A percentile compares a stretch with the other conserved stretches of the same genome.
These are phyloP conservation scores for Aureobasidium sp. DNA, from an alignment of 2,329 filamentous ascomycete species.

Conservation along the genomic window DNA sequence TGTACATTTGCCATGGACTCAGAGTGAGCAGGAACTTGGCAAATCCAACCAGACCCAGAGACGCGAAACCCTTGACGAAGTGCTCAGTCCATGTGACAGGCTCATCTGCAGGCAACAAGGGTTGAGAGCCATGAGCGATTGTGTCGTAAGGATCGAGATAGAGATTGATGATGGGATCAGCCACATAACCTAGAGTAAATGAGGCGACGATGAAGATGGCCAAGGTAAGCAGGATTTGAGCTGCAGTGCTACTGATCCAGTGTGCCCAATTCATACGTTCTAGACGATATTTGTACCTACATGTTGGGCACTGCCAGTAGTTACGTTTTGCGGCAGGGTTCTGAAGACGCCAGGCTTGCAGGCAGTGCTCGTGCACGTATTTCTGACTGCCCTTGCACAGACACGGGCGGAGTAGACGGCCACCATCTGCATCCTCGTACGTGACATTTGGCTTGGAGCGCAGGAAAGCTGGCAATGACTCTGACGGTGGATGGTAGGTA, in stretches of 20 bases:
- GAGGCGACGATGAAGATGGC: constrained; percentile 61
- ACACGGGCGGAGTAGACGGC: constrained; percentile 79
- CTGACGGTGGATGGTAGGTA: constrained; percentile 43
- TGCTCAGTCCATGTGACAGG: constrained; percentile 66
- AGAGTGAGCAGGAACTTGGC: constrained; percentile 69
- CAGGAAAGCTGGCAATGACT: constrained; percentile 46
- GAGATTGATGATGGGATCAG: constrained; percentile 83
- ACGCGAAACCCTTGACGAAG: constrained; percentile 83
- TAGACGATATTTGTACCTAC: constrained; percentile 72
- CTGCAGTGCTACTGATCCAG: constrained; percentile 44
- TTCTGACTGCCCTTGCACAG: constrained; percentile 87
- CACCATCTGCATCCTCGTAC: constrained; percentile 68
- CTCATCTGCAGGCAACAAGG: constrained; percentile 35
- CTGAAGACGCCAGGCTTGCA: constrained; percentile 72
- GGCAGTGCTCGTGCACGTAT: constrained; percentile 88
- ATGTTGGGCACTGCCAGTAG: constrained; percentile 83
- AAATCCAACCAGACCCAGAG: constrained; percentile 77
- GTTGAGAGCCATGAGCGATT: constrained; percentile 20
- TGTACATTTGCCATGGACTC: constrained; percentile 69
- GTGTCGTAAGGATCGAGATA: constrained; percentile 64
- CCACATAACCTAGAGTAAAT: constrained; percentile 81
- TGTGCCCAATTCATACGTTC: constrained; percentile 67
- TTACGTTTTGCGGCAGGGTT: constrained; percentile 60
- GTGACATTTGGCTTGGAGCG: constrained; percentile 46
- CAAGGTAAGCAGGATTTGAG: constrained; percentile 64